Percentiles rank a stretch among this genome's conserved stretches.
Conservation (phyloP, 306 rosid genomes). For the Datisca glomerata region DNA sequence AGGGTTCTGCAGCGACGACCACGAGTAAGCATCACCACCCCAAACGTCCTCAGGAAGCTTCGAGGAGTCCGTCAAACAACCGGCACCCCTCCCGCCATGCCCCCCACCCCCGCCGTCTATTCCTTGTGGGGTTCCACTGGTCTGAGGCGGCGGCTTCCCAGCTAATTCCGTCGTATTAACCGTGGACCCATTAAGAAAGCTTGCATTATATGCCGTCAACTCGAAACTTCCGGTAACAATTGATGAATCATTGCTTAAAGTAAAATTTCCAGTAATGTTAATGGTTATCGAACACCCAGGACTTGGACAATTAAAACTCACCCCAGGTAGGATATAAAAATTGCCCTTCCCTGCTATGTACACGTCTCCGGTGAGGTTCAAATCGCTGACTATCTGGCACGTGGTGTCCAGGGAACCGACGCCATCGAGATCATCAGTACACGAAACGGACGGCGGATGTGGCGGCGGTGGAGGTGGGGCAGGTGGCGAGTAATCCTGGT, state of each 20-base stretch:
- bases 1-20: conserved; percentile 79
- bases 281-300: conserved; percentile 72
- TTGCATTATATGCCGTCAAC: conserved; percentile 54
- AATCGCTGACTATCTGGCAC: conserved; percentile 66
- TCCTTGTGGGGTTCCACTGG: conserved; percentile 93
- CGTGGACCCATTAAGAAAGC: conserved; percentile 53
- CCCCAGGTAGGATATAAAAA: conserved; percentile 88
- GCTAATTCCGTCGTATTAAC: conserved; percentile 79
- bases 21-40: conserved; percentile 96
- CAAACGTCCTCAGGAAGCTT: conserved; percentile 98
- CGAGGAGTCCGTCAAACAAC: conserved; percentile 50
- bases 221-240: conserved; percentile 71
- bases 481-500: conserved; percentile 95
- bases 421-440: conserved; percentile 79
- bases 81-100: conserved; percentile 95
- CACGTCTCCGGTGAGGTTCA: conserved; percentile 85
- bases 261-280: conserved; percentile 81
- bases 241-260: conserved; percentile 63
- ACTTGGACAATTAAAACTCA: conserved; percentile 58
- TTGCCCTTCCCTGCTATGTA: conserved; percentile 91
- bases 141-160: conserved; percentile 86
- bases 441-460: conserved; percentile 84
- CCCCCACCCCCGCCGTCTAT: conserved; percentile 87
- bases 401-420: conserved; percentile 79
- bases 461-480: conserved; percentile 99